Evolutionary conservation across 2,329 filamentous ascomycete genomes (phyloP).

Genomic region (Xylariomycetidae sp.): DNA sequence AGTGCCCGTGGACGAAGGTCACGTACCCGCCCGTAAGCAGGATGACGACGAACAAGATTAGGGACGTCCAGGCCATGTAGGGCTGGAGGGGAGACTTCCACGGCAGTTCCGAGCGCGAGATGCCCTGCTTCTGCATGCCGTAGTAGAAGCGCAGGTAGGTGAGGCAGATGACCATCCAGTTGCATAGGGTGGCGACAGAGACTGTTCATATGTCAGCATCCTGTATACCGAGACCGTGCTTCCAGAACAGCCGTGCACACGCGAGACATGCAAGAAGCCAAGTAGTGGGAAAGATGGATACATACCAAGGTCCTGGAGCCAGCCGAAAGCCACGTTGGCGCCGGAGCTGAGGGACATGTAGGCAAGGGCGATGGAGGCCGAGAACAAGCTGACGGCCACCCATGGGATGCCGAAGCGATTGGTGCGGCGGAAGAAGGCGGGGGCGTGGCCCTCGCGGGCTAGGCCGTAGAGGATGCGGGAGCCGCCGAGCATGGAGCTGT

Average conservation of each 20-base stretch:
- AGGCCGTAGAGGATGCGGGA: conserved; percentile 52
- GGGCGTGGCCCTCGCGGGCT: conserved; percentile 49
- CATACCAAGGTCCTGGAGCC: conserved; percentile 24
- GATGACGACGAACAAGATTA: conserved; percentile 16
- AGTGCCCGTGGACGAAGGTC: conserved; percentile 28
- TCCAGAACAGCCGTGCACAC: no score
- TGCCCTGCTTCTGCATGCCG: conserved; percentile 19
- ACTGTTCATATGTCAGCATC: no score
- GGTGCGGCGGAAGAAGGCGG: conserved; percentile 43
- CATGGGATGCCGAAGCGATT: conserved; percentile 47
- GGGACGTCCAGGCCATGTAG: conserved; percentile 19
- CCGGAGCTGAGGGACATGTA: conserved; percentile 13
- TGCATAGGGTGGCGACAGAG: conserved; percentile 15
- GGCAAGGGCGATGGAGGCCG: conserved; percentile 4
- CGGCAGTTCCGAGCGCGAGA: conserved; percentile 18
- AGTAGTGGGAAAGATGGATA: no score
- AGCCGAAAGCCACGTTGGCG: conserved; percentile 19
- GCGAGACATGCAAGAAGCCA: no score
- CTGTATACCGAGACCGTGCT: no score
- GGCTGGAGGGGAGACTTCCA: conserved; percentile 23
- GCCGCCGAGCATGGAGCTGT: conserved; percentile 52
- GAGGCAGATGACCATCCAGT: conserved; percentile 19
- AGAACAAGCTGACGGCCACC: conserved; percentile 35
- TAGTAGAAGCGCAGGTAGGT: conserved; percentile 19
- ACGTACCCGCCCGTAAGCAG: conserved; percentile 23